Base-by-base conservation (phyloP, 352 stramenopile genomes). In the Phytophthora citrophthora region DNA sequence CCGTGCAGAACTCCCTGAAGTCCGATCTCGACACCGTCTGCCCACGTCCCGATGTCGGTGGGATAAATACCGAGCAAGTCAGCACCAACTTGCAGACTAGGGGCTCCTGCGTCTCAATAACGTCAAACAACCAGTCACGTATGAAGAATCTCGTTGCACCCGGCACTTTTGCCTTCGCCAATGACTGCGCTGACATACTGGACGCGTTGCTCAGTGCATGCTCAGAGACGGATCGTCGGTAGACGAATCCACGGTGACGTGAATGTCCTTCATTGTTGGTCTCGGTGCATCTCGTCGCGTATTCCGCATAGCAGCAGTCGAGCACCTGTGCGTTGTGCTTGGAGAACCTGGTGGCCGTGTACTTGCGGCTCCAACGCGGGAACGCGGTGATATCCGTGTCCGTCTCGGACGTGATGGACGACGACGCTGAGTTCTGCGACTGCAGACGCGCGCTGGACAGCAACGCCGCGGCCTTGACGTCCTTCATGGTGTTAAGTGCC, bases 151-250 rank as follows among this genome's bases (percentile, higher is more conserved):
- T 70, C 60, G 79, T 55, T 34, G 64, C 68, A 15, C 53, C 64
- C 29, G 45, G 43, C 15, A 70, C 56, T 26, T 74, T 81, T 2
- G 73, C 62, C 51, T 76, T 74, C 39, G 76, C 76, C 51, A 88
- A 73, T 34, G 55, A 23, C 36, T 66, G 52, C 6, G 68, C 38
- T 36, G 67, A 91, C 48, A 60, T 72, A 61, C 40, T 80, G 61
- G 53, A 87, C 61, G 70, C 77, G 47, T 72, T 72, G 44, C 74
- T 86, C 4, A 88, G 55, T 6, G 62, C 60, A 13, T 70, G 56
- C 34, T 85, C 76, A 34, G 89, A 83, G n/a, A 91, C 72, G 5
- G 82, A 93, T 41, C 85, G 79, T 1, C 85, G 81, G 65, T 93
- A 93, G 41, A 93, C 74, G 58, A 87, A 91, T 11, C 76, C 85